Evolutionary conservation across 192 early-diverging fungal genomes (phyloP).

Genomic region (Linnemannia schmuckeri): DNA sequence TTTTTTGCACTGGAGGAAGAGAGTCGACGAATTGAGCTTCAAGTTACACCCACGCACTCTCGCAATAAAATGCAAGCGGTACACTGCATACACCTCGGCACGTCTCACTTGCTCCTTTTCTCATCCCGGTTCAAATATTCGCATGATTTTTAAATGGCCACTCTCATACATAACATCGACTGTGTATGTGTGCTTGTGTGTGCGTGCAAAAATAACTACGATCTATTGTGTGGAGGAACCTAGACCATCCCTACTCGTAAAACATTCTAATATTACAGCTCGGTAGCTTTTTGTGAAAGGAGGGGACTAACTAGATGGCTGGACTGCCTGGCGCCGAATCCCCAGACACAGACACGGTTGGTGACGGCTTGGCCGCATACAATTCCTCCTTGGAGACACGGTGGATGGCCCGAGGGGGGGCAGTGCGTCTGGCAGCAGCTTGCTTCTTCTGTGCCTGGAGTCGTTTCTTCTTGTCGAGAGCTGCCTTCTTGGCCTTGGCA

Average conservation of each 20-base stretch:
- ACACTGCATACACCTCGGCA: neutral
- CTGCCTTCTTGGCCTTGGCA: conserved; percentile 30
- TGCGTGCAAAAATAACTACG: neutral
- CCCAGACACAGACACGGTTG: neutral
- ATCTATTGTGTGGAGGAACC: neutral
- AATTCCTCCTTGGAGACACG: conserved; percentile 25
- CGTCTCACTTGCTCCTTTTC: neutral
- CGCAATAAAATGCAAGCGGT: neutral
- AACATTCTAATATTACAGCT: neutral
- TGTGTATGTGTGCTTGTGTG: neutral
- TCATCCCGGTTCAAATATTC: neutral
- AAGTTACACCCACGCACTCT: neutral
- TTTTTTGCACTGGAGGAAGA: neutral
- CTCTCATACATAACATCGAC: neutral
- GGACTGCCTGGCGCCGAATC: neutral
- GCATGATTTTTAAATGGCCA: neutral
- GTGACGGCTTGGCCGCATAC: conserved; percentile 1
- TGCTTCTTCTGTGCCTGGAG: conserved; percentile 4
- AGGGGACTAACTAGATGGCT: neutral
- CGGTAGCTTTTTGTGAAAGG: neutral
- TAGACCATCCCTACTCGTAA: neutral
- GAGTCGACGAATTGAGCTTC: neutral
- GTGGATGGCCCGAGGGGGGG: neutral
- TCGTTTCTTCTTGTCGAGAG: conserved; percentile 16
- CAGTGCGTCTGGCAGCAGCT: conserved; percentile 3